These are phyloP conservation scores for Encephalitozoon cuniculi DNA, from an alignment of 371 early-diverging fungal genomes.

Conservation along the genomic window DNA sequence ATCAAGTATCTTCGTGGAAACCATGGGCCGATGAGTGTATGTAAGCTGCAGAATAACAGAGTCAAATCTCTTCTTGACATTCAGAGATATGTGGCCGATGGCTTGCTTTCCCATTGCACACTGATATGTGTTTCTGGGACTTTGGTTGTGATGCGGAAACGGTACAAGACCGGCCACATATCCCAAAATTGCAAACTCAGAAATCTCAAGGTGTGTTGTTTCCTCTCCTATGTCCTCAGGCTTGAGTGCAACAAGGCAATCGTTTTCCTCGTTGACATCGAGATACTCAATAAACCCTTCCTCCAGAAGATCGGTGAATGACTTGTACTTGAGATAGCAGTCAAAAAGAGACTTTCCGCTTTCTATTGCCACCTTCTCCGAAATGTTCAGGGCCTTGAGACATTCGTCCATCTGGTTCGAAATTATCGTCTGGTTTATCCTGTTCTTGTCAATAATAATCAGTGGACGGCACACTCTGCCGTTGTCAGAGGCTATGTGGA, in stretches of 20 bases:
- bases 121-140: constrained; percentile 95
- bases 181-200: constrained; percentile 88
- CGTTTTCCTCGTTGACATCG: constrained; percentile 95
- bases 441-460: constrained; percentile 72
- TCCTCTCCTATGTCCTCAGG: constrained; percentile 67
- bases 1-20: constrained; percentile 88
- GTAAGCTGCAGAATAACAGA: constrained; percentile 84
- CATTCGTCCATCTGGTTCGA: neutral
- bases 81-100: constrained; percentile 88
- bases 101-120: constrained; percentile 99
- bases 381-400: neutral
- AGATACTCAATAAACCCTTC: constrained; percentile 91
- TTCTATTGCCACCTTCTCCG: neutral
- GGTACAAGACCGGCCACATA: constrained; percentile 96
- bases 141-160: constrained; percentile 98
- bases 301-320: constrained; percentile 77
- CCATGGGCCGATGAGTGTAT: constrained; percentile 96
- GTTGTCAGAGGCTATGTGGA: constrained; percentile 87
- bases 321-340: constrained; percentile 59
- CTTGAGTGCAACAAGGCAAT: constrained; percentile 80
- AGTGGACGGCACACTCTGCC: constrained; percentile 93
- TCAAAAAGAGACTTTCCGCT: constrained; percentile 55
- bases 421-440: neutral
- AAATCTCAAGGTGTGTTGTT: constrained; percentile 92
- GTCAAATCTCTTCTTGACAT: constrained; percentile 86